Evolutionary conservation across 768 basidiomycete genomes (phyloP).

Genomic region (Suillus ampliporus): DNA sequence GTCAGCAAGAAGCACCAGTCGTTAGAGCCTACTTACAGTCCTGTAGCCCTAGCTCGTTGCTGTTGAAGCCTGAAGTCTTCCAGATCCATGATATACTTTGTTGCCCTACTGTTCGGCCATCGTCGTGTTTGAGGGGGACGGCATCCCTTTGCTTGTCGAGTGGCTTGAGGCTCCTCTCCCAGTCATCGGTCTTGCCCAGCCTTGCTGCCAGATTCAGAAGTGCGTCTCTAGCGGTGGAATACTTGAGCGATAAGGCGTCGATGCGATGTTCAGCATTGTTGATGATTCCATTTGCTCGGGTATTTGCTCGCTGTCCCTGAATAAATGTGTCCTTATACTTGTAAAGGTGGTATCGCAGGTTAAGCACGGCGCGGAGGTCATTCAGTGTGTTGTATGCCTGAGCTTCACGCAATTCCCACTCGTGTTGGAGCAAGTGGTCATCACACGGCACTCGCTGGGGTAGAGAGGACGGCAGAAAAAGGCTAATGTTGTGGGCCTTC

Average conservation of each 20-base stretch:
- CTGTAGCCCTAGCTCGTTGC: not conserved
- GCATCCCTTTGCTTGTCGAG: no score
- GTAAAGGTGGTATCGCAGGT: not conserved
- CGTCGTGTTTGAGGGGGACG: no score
- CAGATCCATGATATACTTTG: conserved; percentile 14
- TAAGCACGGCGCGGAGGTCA: not conserved
- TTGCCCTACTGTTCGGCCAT: no score
- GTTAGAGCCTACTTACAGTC: not conserved
- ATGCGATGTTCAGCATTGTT: not conserved
- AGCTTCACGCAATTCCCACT: no score
- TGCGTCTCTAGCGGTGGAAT: not conserved
- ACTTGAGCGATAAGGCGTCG: not conserved
- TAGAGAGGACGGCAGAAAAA: not conserved
- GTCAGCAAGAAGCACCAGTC: not conserved
- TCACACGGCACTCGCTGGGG: no score
- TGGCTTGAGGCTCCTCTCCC: not conserved
- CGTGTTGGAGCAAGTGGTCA: no score
- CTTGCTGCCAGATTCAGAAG: not conserved
- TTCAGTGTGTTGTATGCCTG: no score
- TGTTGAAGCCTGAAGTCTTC: not conserved
- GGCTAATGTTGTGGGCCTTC: not conserved
- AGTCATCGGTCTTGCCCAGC: not conserved
- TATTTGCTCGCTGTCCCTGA: not conserved
- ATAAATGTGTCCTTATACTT: not conserved
- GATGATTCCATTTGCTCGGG: not conserved